phyloP scores from a whole-genome alignment of 148 eudicot genomes.

The Fagopyrum tataricum region DNA sequence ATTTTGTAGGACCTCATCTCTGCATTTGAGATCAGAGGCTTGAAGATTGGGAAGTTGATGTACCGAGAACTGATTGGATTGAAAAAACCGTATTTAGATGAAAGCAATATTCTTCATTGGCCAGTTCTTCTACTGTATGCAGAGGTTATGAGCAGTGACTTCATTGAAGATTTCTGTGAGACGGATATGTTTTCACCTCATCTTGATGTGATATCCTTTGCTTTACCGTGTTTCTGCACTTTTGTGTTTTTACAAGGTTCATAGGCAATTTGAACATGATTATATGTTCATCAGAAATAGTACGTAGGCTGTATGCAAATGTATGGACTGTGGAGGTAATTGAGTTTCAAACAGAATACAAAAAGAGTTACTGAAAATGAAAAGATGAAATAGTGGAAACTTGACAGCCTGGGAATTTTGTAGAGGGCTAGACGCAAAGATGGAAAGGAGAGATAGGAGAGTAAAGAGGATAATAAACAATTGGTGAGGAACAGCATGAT shows the following conservation, averaged over 20 bases:
- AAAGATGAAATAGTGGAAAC: neutral
- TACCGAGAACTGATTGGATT: constrained; percentile 70
- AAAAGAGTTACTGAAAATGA: neutral
- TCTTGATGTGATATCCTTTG: constrained; percentile 87
- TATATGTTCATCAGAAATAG: neutral
- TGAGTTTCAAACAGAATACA: neutral
- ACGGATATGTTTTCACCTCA: constrained; percentile 82
- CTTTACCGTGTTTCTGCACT: neutral
- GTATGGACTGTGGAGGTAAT: neutral
- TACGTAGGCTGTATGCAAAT: neutral
- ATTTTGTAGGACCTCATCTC: constrained; percentile 51
- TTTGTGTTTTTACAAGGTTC: neutral
- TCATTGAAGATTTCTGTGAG: constrained; percentile 97
- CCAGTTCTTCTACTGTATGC: constrained; percentile 89
- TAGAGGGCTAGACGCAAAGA: neutral
- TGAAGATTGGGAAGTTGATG: constrained; percentile 71
- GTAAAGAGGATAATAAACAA: neutral
- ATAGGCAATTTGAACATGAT: neutral
- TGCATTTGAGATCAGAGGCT: constrained; percentile 60
- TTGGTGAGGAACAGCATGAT: neutral
- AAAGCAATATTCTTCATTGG: constrained; percentile 84
- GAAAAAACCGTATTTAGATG: constrained; percentile 68
- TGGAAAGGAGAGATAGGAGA: neutral
- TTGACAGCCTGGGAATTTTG: neutral
- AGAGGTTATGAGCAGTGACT: constrained; percentile 92